Percentiles rank a stretch among this genome's conserved stretches.
Evolutionary conservation across 345 rosid genomes (phyloP).

Genomic region (Pseudoturritis turrita): DNA sequence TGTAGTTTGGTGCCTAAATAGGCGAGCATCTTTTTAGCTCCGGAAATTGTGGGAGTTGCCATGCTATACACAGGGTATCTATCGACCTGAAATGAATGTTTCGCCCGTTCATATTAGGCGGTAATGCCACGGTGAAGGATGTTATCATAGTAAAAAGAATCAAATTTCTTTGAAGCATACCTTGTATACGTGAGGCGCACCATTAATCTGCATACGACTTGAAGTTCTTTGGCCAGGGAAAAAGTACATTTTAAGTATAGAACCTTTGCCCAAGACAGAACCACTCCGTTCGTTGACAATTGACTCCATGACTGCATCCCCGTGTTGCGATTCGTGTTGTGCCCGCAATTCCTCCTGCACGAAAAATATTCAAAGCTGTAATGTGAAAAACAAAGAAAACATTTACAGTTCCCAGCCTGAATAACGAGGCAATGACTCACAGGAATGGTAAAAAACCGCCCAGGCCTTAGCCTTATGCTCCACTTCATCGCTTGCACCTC

Average conservation of each 20-base stretch:
- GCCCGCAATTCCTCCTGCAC: slow-evolving; percentile 81
- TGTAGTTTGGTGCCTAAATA: slow-evolving; percentile 66
- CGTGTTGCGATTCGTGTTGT: slow-evolving; percentile 75
- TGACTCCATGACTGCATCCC: slow-evolving; percentile 98
- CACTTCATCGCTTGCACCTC: slow-evolving; percentile 98
- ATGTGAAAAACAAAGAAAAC: neutral
- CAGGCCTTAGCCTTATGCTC: slow-evolving; percentile 94
- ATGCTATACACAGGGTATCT: slow-evolving; percentile 92
- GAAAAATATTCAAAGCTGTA: slow-evolving; percentile 4
- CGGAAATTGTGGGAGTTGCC: slow-evolving; percentile 91
- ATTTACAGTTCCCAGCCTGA: neutral
- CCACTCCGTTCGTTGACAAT: slow-evolving; percentile 81
- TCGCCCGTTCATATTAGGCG: neutral
- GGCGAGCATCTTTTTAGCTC: slow-evolving; percentile 83
- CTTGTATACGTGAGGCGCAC: slow-evolving; percentile 91
- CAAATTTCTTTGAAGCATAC: slow-evolving; percentile 32
- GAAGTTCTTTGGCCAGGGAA: slow-evolving; percentile 95
- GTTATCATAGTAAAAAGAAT: neutral
- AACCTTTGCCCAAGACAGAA: slow-evolving; percentile 86
- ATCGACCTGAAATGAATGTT: slow-evolving; percentile 54
- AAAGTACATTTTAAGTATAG: slow-evolving; percentile 83
- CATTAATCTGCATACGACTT: slow-evolving; percentile 75
- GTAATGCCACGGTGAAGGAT: neutral
- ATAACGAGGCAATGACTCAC: slow-evolving; percentile 39
- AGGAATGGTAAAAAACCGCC: slow-evolving; percentile 82